These are phyloP conservation scores for Conringia planisiliqua DNA, from an alignment of 345 rosid species.

Conservation along the genomic window DNA sequence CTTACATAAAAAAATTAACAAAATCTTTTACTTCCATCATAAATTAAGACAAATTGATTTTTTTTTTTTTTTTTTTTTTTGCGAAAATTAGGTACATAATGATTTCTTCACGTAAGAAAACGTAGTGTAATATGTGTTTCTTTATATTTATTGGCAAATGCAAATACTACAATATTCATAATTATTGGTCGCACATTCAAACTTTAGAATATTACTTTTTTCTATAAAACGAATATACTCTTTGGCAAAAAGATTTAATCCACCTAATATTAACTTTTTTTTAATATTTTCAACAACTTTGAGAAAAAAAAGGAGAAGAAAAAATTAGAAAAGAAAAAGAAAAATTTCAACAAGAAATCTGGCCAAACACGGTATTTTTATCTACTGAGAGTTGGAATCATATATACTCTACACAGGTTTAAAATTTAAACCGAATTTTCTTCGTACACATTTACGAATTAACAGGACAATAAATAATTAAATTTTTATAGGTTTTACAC, in stretches of 20 bases:
- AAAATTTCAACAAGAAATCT: background rate
- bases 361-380: background rate
- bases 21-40: background rate
- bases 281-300: background rate
- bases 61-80: background rate
- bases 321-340: background rate
- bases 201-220: background rate
- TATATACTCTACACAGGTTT: background rate
- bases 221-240: background rate
- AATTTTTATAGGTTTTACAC: background rate
- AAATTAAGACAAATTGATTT: background rate
- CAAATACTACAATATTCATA: background rate
- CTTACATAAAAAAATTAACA: background rate
- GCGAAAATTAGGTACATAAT: background rate
- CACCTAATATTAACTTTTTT: background rate
- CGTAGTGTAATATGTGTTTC: background rate
- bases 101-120: background rate
- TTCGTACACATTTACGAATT: background rate
- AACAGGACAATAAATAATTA: background rate
- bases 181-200: background rate
- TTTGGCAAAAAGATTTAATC: background rate
- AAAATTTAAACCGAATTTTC: background rate
- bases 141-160: background rate
- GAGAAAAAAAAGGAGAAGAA: background rate
- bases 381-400: background rate